Evolutionary conservation across 768 basidiomycete genomes (phyloP).

Genomic region (Tubosaeta sp.): DNA sequence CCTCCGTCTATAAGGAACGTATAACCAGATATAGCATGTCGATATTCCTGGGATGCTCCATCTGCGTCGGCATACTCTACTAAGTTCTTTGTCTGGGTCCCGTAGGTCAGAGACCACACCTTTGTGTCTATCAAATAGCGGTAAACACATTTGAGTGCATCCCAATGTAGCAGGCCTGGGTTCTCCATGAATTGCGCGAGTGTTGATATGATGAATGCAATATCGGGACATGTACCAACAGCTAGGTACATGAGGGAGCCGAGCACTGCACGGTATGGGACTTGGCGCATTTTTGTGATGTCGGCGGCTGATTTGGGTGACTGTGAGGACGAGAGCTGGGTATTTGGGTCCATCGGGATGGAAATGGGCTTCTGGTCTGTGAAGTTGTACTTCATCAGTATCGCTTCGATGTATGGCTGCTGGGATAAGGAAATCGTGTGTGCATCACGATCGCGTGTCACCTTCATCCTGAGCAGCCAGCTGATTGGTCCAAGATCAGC

Average conservation of each 20-base stretch:
- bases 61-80: background rate
- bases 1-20: conserved; percentile 1
- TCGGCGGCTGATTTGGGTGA: background rate
- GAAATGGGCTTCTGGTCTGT: background rate
- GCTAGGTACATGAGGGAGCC: background rate
- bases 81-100: background rate
- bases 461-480: conserved; percentile 12
- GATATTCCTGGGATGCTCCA: background rate
- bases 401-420: background rate
- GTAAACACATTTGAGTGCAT: background rate
- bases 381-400: conserved; percentile 4
- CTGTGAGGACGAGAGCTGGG: background rate
- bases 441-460: background rate
- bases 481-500: conserved; percentile 1
- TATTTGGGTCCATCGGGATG: background rate
- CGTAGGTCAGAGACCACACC: background rate
- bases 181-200: background rate
- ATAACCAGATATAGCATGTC: background rate
- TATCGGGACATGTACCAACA: background rate
- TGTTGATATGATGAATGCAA: background rate
- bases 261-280: background rate
- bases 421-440: background rate
- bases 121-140: background rate
- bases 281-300: background rate
- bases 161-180: background rate